Conservation (phyloP, 345 rosid species). For the Erodium maritimum region DNA sequence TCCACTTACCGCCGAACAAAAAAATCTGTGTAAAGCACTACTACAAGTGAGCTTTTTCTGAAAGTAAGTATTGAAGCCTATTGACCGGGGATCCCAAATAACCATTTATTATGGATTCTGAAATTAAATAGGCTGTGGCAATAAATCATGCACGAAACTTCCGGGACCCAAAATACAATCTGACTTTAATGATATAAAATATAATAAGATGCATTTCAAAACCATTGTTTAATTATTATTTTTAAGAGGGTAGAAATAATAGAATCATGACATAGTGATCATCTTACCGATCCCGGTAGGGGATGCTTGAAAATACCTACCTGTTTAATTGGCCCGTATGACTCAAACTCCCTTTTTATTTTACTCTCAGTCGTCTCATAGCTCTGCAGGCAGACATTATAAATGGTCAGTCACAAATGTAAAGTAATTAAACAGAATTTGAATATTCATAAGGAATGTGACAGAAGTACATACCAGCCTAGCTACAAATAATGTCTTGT, state of each 20-base stretch:
- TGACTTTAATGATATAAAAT: too few species aligned
- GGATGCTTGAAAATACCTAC: constrained; percentile 69
- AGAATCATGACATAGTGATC: constrained; percentile 17
- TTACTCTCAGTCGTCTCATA: constrained; percentile 95
- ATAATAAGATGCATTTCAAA: background rate
- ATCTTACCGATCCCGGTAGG: constrained; percentile 79
- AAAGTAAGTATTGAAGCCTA: background rate
- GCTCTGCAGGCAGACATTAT: constrained; percentile 41
- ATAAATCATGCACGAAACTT: background rate
- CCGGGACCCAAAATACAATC: background rate
- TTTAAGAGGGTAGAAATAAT: constrained; percentile 6
- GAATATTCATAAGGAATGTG: background rate
- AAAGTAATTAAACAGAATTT: background rate
- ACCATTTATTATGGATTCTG: background rate
- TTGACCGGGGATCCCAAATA: background rate
- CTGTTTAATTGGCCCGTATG: constrained; percentile 98
- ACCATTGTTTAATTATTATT: background rate
- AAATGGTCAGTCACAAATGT: background rate
- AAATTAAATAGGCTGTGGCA: background rate
- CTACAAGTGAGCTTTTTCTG: background rate
- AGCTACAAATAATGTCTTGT: constrained; percentile 89
- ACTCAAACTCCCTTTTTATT: constrained; percentile 99
- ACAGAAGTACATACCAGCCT: constrained; percentile 55
- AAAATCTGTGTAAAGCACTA: background rate
- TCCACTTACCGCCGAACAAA: too few species aligned